These are phyloP conservation scores for Annulohypoxylon moriforme DNA, from an alignment of 495 filamentous ascomycete genomes.

Conservation along the genomic window DNA sequence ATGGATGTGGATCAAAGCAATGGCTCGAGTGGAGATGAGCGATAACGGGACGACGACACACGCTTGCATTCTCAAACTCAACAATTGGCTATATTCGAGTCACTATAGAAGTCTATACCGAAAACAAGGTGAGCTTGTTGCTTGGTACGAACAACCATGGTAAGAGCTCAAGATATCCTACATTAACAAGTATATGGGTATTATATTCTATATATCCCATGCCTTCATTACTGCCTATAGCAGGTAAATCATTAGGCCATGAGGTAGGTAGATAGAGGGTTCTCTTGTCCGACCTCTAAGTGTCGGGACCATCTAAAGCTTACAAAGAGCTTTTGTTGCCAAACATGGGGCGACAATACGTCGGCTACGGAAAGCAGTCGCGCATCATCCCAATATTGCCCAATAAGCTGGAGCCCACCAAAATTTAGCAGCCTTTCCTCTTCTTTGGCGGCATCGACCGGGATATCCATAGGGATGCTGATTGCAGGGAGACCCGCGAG, in stretches of 20 bases:
- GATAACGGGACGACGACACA: conserved; percentile 17
- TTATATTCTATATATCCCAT: conserved; percentile 23
- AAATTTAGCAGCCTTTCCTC: conserved; percentile 47
- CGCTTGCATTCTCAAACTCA: neutral
- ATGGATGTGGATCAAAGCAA: conserved; percentile 53
- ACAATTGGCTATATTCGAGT: neutral
- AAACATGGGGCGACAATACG: conserved; percentile 30
- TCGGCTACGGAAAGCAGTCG: conserved; percentile 68
- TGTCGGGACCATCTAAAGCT: neutral
- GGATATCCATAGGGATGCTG: conserved; percentile 75
- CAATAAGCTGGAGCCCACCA: conserved; percentile 87
- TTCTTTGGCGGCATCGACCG: conserved; percentile 45
- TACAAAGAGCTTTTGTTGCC: conserved; percentile 19
- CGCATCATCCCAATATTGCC: conserved; percentile 90
- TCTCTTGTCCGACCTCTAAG: neutral
- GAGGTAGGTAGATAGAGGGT: neutral
- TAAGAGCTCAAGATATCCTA: conserved; percentile 17
- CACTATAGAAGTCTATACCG: conserved; percentile 1
- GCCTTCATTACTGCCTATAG: neutral
- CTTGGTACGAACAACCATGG: neutral
- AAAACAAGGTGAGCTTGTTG: neutral
- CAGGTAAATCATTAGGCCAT: neutral
- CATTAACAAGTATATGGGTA: conserved; percentile 28
- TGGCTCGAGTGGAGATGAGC: conserved; percentile 28
- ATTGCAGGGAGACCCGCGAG: conserved; percentile 91